Evolutionary conservation across 352 stramenopile species (phyloP), one percentile per base, ranked within the genome.

Genomic region (Globisporangium cylindrosporum): DNA sequence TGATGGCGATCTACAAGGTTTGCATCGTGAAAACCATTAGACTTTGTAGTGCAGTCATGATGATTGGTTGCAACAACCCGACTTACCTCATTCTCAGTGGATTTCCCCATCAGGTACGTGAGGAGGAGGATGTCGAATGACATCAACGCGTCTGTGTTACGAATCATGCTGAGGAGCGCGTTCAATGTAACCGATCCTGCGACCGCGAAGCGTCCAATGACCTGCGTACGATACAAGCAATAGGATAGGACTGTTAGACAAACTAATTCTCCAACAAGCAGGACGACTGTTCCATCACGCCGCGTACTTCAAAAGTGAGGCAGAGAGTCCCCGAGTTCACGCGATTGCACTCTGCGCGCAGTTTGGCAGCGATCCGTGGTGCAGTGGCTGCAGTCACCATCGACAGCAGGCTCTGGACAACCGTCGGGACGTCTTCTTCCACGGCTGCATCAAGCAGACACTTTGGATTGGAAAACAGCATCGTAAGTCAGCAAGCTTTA

Each of bases 361-460:
- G 76, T 61, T 86, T 84, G 15, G 56, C 61, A 9, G 81, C 75
- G n/a, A 88, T 80, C 9, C 84, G 78, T 0, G 71, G 49, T 7
- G 82, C 79, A 15, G 75, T 81, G 9, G 74, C 65, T 12, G 82
- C 74, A 0, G 85, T 91, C 9, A 90, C 62, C 79, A 95, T 93
- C 1, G 80, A 81, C 53, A 95, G 67, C 27, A 95, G 68, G 43
- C 86, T 94, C 59, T 92, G 81, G 9, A 93, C 81, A 10, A 94
- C 84, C 0, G 86, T 79, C 5, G 88, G 88, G 0, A 95, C 78
- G 57, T 95, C 88, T n/a, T 89, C 79, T 55, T 95, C 88, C 53
- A 77, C 85, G 2, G 84, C 85, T 4, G 86, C 87, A 59, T 88
- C 77, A n/a, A 95, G 70, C 61, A 93, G 56, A n/a, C 68, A 77